Conservation (phyloP, 495 filamentous ascomycete genomes). For the Aspergillus conjunctus region DNA sequence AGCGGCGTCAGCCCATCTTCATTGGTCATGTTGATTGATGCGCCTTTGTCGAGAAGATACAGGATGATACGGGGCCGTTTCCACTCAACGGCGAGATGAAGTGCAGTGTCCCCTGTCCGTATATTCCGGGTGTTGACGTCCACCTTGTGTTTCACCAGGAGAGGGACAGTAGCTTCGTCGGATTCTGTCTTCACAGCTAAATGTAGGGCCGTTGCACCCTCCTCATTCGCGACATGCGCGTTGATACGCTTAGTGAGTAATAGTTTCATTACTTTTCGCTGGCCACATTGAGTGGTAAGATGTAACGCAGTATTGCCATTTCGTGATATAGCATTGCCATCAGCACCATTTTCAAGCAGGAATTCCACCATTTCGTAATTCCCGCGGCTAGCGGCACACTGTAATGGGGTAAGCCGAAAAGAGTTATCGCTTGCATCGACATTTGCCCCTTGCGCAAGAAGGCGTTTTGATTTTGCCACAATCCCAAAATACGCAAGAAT, state of each 20-base stretch:
- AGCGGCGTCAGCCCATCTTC: conserved; percentile 34
- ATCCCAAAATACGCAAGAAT: conserved; percentile 36
- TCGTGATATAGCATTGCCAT: conserved; percentile 27
- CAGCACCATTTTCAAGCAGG: conserved; percentile 32
- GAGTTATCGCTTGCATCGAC: conserved; percentile 31
- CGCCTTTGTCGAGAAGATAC: conserved; percentile 36
- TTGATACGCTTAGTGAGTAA: conserved; percentile 28
- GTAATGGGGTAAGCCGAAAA: conserved; percentile 29
- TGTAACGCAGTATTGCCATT: conserved; percentile 36
- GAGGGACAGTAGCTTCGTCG: conserved; percentile 35
- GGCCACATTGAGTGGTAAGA: conserved; percentile 30
- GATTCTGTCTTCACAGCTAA: conserved; percentile 31
- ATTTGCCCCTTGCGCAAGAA: conserved; percentile 34
- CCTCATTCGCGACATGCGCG: conserved; percentile 21
- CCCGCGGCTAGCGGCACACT: conserved; percentile 42
- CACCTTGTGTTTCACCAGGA: conserved; percentile 30
- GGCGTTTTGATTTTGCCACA: conserved; percentile 27
- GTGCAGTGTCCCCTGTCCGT: conserved; percentile 33
- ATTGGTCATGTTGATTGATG: conserved; percentile 28
- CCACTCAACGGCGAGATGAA: conserved; percentile 35
- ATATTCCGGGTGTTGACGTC: conserved; percentile 35
- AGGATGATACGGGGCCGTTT: conserved; percentile 33
- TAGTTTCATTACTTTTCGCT: conserved; percentile 33
- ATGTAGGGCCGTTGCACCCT: conserved; percentile 30
- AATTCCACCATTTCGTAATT: conserved; percentile 44